Base-by-base conservation (phyloP, 345 rosid genomes). In the Mercurialis annua region DNA sequence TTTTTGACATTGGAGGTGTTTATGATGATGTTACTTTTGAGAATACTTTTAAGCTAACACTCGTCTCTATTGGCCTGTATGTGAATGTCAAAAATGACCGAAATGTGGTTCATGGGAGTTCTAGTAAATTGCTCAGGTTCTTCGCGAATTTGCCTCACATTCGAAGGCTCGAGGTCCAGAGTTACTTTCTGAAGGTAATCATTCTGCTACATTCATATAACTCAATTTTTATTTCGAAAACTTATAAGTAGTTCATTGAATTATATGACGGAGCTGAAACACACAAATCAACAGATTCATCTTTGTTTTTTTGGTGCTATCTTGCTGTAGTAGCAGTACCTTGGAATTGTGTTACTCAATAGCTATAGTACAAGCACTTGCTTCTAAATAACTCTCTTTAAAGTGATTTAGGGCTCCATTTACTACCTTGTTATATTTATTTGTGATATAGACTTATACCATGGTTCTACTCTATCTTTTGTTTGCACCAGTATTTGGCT, bases 81-180 rank as follows among this genome's bases (percentile, higher is more conserved):
- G 78, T 52, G 51, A 80, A 80, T 67, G 78, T 69, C 4, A 78
- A 75, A 67, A 76, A 68, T 72, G 77, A 81, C 38, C 74, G 44
- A 57, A 68, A 46, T 18, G 29, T 36, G 46, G 40, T 64, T 49
- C 61, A 14, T 36, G 80, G 74, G 31, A 77, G 64, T 67, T 73
- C 78, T 12, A 75, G 88, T 77, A 87, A 82, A 79, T 52, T 87
- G 73, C 76, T 82, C 61, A 83, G 81, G 56, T 87, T 87, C 80
- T 85, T 87, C 72, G 80, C 62, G 66, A 81, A 84, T 77, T 74
- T 87, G 64, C 88, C 93, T 57, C 86, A 81, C 59, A 76, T 87
- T 59, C 82, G 86, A 59, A 82, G 88, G 74, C 87, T 87, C 17
- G 90, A 87, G 78, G 71, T 87, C 68, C 87, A 87, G 81, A 83